phyloP scores from a whole-genome alignment of 352 stramenopile species.

The Elongisporangium prolatum region DNA sequence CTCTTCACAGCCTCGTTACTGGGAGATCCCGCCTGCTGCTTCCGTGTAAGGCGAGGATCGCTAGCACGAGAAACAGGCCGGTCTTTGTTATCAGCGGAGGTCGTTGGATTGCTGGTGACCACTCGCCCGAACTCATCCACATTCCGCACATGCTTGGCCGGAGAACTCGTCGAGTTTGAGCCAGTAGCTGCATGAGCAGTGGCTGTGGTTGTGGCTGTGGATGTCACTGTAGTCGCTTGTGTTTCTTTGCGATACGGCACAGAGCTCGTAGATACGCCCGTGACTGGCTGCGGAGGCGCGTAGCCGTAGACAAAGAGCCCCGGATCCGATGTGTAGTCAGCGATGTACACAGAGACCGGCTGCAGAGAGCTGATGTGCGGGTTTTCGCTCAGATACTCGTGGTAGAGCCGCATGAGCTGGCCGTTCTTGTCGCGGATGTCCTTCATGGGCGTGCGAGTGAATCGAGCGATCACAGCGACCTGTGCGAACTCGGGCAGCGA shows the following conservation, averaged over 20 bases:
- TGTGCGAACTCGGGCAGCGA: slow-evolving; percentile 75
- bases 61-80: slow-evolving; percentile 3
- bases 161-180: background rate
- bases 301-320: slow-evolving; percentile 70
- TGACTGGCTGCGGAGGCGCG: slow-evolving; percentile 52
- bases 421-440: slow-evolving; percentile 76
- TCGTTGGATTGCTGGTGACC: slow-evolving; percentile 14
- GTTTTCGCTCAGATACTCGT: slow-evolving; percentile 75
- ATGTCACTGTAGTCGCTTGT: slow-evolving; percentile 2
- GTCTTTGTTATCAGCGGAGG: slow-evolving; percentile 2
- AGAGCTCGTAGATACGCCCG: slow-evolving; percentile 38
- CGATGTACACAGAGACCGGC: slow-evolving; percentile 39
- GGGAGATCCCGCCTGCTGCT: slow-evolving; percentile 11
- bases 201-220: slow-evolving; percentile 3
- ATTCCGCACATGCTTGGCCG: background rate
- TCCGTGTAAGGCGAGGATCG: slow-evolving; percentile 18
- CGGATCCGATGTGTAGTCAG: slow-evolving; percentile 33
- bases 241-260: slow-evolving; percentile 45
- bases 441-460: slow-evolving; percentile 53
- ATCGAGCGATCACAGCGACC: slow-evolving; percentile 62
- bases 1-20: slow-evolving; percentile 2
- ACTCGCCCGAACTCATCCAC: slow-evolving; percentile 61
- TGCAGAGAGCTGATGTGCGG: slow-evolving; percentile 45
- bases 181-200: background rate
- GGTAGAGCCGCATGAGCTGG: slow-evolving; percentile 62